Evolutionary conservation across 2,329 filamentous ascomycete species (phyloP), one percentile per base, ranked within the genome.

Genomic region (Fulvia fulva): DNA sequence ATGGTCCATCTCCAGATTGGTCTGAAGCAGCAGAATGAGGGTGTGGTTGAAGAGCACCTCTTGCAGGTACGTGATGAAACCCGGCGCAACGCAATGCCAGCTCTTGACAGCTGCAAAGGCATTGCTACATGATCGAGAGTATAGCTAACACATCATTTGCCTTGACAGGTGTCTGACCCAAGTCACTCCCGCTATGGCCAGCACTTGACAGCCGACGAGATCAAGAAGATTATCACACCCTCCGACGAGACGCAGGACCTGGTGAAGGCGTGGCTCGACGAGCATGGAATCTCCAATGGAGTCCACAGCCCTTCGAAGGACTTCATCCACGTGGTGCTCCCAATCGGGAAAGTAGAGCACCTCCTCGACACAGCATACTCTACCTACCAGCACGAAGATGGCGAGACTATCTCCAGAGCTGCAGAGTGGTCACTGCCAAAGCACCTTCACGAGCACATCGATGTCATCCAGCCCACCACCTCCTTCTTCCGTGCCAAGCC

Each of bases 391-490:
- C 81, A 74, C 52, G 71, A 74, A 30, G 79, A 85, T 66, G 65
- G 73, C n/a, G 69, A 76, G 2, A 67, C 75, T 11, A 67, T 84
- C 7, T 75, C 81, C 16, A 78, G 83, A 45, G 77, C 83, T 0
- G 78, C 80, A 1, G 71, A 76, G 43, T 86, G 83, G 83, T 85
- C 82, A 45, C 77, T 87, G 4, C 83, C 83, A 16, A 67, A 65
- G 32, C 79, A 85, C 65, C 74, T 86, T 4, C 82, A 85, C 65
- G 74, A 77, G 51, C 82, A 83, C 65, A 80, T 86, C 60, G 81
- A 85, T 65, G 78, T 81, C 12, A 80, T 86, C 25, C 83, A 86
- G 67, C 83, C 83, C 1, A 86, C 83, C 1, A 85, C 79, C 51
- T 82, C 82, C 0, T 86, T 86, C 74, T 81, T 83, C 69, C 76